A percentile compares a stretch with the other conserved stretches of the same genome.
phyloP scores from a whole-genome alignment of 805 yeast genomes.

The Starmerella lactis-condensi region DNA sequence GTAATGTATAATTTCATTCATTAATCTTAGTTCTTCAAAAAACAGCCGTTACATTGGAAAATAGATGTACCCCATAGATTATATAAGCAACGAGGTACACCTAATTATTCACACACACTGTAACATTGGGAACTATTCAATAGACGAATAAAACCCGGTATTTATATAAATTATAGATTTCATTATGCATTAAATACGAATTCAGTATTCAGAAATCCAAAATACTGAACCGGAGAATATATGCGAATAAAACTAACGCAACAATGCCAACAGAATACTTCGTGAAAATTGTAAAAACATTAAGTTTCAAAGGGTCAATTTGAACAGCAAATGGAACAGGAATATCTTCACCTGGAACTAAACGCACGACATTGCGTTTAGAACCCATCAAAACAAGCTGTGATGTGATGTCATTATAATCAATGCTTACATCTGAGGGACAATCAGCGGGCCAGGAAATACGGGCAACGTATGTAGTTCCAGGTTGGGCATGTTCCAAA shows the following conservation, averaged over 20 bases:
- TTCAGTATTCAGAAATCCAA: too few relatives aligned
- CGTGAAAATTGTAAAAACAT: constrained; percentile 6
- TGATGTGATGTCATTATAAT: constrained; percentile 6
- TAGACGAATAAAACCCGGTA: not conserved
- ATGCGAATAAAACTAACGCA: not conserved
- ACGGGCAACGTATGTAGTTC: constrained; percentile 17
- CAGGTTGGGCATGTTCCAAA: constrained; percentile 4
- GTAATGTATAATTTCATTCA: too few relatives aligned
- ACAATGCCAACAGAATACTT: not conserved
- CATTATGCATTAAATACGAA: not conserved
- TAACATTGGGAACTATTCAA: too few relatives aligned
- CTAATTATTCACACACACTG: too few relatives aligned
- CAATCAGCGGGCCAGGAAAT: constrained; percentile 23
- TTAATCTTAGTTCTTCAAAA: too few relatives aligned
- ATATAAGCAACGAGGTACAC: too few relatives aligned
- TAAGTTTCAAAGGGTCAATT: constrained; percentile 6
- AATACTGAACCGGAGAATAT: too few relatives aligned
- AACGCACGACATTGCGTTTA: constrained; percentile 4
- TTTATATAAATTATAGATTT: not conserved
- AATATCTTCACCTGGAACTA: not conserved
- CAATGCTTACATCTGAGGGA: constrained; percentile 18
- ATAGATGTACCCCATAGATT: too few relatives aligned
- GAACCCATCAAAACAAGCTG: constrained; percentile 7
- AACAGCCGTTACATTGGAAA: too few relatives aligned
- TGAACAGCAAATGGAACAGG: constrained; percentile 8